phyloP scores from a whole-genome alignment of 1,139 yeast genomes.

The Wickerhamomyces sp. region DNA sequence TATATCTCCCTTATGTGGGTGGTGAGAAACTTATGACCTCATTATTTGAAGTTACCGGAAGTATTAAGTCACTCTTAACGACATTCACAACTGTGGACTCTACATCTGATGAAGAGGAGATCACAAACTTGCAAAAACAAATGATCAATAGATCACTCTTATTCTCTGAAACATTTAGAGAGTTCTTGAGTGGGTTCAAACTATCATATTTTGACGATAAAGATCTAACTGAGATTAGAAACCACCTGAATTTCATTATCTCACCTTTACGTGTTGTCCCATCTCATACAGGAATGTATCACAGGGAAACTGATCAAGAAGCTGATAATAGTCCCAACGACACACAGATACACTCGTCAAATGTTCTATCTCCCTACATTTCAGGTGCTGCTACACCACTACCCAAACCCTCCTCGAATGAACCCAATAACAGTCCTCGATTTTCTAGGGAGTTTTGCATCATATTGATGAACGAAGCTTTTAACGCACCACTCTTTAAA shows the following conservation, averaged over 20 bases:
- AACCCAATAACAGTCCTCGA: background rate
- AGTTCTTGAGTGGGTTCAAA: conserved; percentile 37
- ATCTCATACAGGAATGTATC: conserved; percentile 22
- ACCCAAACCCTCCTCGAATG: conserved; percentile 15
- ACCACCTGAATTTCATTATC: conserved; percentile 34
- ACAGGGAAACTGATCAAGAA: conserved; percentile 1
- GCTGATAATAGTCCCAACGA: background rate
- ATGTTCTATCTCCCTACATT: conserved; percentile 1
- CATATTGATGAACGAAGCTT: conserved; percentile 28
- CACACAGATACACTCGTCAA: conserved; percentile 2
- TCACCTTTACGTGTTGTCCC: conserved; percentile 40
- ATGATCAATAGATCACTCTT: conserved; percentile 30
- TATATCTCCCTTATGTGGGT: conserved; percentile 37
- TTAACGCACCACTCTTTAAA: conserved; percentile 25
- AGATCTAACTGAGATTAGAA: conserved; percentile 34
- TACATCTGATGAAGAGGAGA: conserved; percentile 14
- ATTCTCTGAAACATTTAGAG: conserved; percentile 38
- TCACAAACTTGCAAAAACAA: conserved; percentile 21
- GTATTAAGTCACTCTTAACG: conserved; percentile 24
- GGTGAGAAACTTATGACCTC: conserved; percentile 26
- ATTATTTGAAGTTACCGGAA: conserved; percentile 19
- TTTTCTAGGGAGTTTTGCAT: conserved; percentile 15
- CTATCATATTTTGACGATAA: conserved; percentile 31
- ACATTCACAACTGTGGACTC: conserved; percentile 17
- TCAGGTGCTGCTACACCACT: conserved; percentile 26